Base-by-base conservation (phyloP, 2,329 filamentous ascomycete genomes). In the Leptodontidium sp. region DNA sequence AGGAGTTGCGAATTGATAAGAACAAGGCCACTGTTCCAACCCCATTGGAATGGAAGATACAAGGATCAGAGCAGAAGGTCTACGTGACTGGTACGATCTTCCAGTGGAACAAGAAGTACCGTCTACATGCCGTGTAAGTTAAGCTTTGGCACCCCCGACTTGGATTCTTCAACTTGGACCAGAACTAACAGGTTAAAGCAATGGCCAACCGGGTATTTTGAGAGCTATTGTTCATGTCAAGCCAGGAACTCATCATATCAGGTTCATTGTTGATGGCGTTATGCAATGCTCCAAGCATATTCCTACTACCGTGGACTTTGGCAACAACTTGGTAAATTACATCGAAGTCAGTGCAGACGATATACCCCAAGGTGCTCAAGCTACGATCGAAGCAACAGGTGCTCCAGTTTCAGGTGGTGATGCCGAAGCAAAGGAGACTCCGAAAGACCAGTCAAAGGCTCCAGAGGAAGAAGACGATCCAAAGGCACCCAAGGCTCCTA, bases 81-180 rank as follows among this genome's bases (percentile, higher is more conserved):
- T 99, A 97, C 79, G 94, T 99, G 57, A 99, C 96, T 0, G 95
- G 95, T 73, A 98, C 96, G 24, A 98, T 98, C 78, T 97, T 97
- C 75, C 93, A 95, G 79, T 99, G 96, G 96, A 94, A 97, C 81
- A 91, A 92, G 79, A 98, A 98, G 82, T 97, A 94, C 79, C 89
- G 92, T 75, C 84, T 99, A 77, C 89, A 94, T 80, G 90, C 88
- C 80, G 91, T 93, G 94, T 97, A 87, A 88, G 76, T 75, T 61
- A 21, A 55, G 14, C 17, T 47, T 17, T 57, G 45, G 35, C 59
- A 26, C n/a, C 65, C 21, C 40, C 49, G 38, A 35, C 45, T 14
- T 38, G 5, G 2, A 32, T 14, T 15, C 35, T 15, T 64, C 24
- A 52, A 29, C n/a, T 47, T 50, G 38, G 35, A 17, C 15, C 15